Evolutionary conservation across 192 early-diverging fungal species (phyloP), one percentile per base, ranked within the genome.

Genomic region (Mortierella hygrophila): DNA sequence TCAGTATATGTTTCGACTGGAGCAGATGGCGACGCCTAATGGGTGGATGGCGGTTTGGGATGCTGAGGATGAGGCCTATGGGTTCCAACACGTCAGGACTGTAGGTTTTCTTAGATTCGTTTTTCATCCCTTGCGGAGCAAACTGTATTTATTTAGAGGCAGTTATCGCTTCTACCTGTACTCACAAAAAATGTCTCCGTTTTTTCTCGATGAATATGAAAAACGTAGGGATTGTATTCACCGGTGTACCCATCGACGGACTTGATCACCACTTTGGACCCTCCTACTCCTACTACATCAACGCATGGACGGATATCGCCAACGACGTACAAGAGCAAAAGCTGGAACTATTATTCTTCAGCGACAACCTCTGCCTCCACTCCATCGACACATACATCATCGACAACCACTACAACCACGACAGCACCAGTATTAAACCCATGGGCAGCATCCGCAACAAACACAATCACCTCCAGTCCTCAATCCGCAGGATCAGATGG

Each of bases 31-130:
- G 11, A 75, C 72, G 3, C 79, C 84, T 11, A n/a, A 11, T 47
- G 84, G 72, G 3, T 86, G 84, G 84, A 55, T 23, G 13, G 74
- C 72, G 3, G 52, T 74, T 1, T 86, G 84, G 84, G 84, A 86
- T 32, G 20, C 74, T 26, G 79, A 77, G 20, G 84, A 86, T 26
- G 84, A 86, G 13, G 84, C 84, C 5, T 86, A 86, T 52, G 84
- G 79, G 20, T 86, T 86, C 29, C 57, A 81, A 20, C 84, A 86
- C 41, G 44, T 79, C 41, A 44, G 70, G 18, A 78, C 84, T 4
- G 84, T 86, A 74, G 68, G 84, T 63, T 15, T 29, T 52, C 29
- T 32, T 32, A 0, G 26, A 15, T 26, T 8, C 29, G 13, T 44
- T 4, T n/a, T 42, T 8, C 13, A 20, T 35, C 1, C 52, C 18